Evolutionary conservation across 768 basidiomycete genomes (phyloP), one percentile per base, ranked within the genome.

Genomic region (Auricularia sp.): DNA sequence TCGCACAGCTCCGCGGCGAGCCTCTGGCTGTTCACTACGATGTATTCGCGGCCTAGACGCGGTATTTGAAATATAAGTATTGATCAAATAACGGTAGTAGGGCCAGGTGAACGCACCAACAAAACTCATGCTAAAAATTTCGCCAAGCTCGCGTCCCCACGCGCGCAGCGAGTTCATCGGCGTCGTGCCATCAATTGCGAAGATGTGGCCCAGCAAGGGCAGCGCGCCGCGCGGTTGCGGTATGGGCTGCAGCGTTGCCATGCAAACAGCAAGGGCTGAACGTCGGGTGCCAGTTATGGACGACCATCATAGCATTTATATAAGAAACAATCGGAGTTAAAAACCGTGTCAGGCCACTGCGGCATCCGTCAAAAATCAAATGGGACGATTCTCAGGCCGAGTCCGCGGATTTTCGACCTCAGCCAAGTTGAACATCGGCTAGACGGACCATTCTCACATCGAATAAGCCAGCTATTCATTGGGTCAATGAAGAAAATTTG

Each of bases 1-100:
- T 82, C 77, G 44, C 75, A 77, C 2, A 78, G 70, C 67, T 82
- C 79, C 65, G 78, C 75, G n/a, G 74, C 71, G 6, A 82, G 73
- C 21, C 73, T 74, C 51, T 79, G 74, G 7, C 74, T 74, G 61
- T 71, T 77, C 18, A 78, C 71, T 29, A 75, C 65, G 54, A 77
- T 51, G 47, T 13, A 51, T 18, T 8, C 18, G 10, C 6, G 11
- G 14, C 47, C 47, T 51, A 14, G 8, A 18, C 18, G 47, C 11
- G 47, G 2, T 29, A 18, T 21, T 8, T 51, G 18, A 51, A 0
- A 21, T 5, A 10, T 51, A 18, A 16, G 47, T 29, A 29, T 29
- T 29, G 2, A 29, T 29, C 29, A 29, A 42, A 14, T 42, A 5
- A 8, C 18, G 47, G 47, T 18, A 51, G 44, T 21, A 10, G 21